Evolutionary conservation across 2,329 filamentous ascomycete species (phyloP), one percentile per base, ranked within the genome.

Genomic region (Aspergillus neotritici): DNA sequence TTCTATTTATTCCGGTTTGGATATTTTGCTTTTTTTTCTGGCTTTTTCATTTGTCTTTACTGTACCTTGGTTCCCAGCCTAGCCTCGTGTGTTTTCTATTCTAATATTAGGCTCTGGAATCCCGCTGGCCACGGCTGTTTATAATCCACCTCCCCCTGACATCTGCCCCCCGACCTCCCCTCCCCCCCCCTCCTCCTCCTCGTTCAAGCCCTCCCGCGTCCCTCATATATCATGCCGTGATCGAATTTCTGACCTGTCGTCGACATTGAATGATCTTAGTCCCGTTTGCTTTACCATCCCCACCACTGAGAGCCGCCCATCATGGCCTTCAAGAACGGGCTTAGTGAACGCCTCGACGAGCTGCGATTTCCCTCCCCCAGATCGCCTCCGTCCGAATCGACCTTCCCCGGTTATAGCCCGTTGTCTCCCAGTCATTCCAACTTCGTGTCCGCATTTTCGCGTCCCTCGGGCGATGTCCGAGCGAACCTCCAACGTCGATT

Each of bases 401-500:
- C 83, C 53, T 86, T 89, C 71, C 80, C 83, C 62, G 80, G 82
- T 54, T 80, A 88, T 67, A 82, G 83, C 60, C 84, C 86, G 59
- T 83, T 86, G 61, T 79, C 81, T 56, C 82, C 86, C 51, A 67
- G 69, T 64, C 84, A 84, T 66, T 77, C 79, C 61, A 75, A 73
- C 61, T 80, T 82, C 61, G 75, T 82, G 65, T 74, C 71, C 37
- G 78, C 78, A 53, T 74, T 77, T 52, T 69, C 74, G 45, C 65
- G 72, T 44, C 66, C 73, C 49, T 65, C 77, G 51, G 77, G 80
- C 66, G 87, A 94, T 62, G 78, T 79, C 53, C 83, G 90, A 67
- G 80, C 81, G 51, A 83, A 82, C 57, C 76, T 97, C 64, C 87
- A 90, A 68, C 84, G 91, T 61, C 85, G 91, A 63, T 97, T 97